Conservation (phyloP, 1,284 basidiomycete genomes). For the Rhodotorula sp. region DNA sequence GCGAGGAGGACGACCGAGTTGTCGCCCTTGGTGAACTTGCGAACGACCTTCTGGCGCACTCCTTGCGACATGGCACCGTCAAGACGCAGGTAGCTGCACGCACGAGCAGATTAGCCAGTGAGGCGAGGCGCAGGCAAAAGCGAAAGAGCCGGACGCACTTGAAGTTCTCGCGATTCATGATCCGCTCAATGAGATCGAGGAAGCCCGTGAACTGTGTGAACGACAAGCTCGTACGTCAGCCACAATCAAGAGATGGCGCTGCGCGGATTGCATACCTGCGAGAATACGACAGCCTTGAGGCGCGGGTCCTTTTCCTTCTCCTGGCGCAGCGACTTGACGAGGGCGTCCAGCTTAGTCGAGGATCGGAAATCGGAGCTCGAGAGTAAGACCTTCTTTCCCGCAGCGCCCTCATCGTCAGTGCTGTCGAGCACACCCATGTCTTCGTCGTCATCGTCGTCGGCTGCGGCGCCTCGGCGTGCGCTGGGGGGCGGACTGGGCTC, state of each 20-base stretch:
- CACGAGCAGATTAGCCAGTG: not conserved
- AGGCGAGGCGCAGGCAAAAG: too few species aligned
- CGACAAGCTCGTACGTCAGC: not conserved
- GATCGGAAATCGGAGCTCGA: constrained; percentile 44
- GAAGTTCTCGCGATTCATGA: constrained; percentile 35
- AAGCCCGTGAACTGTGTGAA: constrained; percentile 54
- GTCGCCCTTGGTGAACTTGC: constrained; percentile 71
- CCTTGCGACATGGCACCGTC: constrained; percentile 91
- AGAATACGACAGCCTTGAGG: constrained; percentile 84
- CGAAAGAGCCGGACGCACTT: constrained; percentile 12
- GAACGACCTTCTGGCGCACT: constrained; percentile 72
- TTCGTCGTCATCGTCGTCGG: constrained; percentile 13
- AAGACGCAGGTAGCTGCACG: constrained; percentile 62
- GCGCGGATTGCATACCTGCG: constrained; percentile 56
- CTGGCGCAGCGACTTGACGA: constrained; percentile 23
- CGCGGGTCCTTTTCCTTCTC: constrained; percentile 59
- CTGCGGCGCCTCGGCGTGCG: not conserved
- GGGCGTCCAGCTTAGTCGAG: constrained; percentile 49
- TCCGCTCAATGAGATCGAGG: constrained; percentile 45
- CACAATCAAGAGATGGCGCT: not conserved
- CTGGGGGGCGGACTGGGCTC: constrained; percentile 16
- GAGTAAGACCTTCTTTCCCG: not conserved
- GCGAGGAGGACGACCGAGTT: constrained; percentile 84
- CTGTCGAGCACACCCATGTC: constrained; percentile 14
- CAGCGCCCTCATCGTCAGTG: constrained; percentile 9